Conservation (phyloP, 2,329 filamentous ascomycete genomes). For the Ophiognomonia clavigignenti-juglandacearum region DNA sequence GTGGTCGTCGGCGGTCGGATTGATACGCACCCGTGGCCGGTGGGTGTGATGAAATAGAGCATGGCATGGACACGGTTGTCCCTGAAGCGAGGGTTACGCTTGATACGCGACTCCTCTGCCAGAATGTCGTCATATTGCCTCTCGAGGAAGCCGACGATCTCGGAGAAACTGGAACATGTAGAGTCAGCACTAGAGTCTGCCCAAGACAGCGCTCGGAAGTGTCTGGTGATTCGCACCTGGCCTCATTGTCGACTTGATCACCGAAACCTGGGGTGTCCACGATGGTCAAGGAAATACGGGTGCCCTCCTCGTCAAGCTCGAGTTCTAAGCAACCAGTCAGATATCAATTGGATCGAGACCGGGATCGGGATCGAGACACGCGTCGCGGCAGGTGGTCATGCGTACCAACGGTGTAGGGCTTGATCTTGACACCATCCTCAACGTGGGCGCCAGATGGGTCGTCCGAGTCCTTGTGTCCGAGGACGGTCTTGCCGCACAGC, state of each 20-base stretch:
- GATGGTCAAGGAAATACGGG: slow-evolving; percentile 94
- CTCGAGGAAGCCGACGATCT: slow-evolving; percentile 98
- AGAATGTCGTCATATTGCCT: slow-evolving; percentile 99
- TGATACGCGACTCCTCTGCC: slow-evolving; percentile 98
- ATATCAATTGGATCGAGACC: slow-evolving; percentile 19
- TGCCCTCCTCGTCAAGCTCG: slow-evolving; percentile 96
- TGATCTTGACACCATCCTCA: slow-evolving; percentile 97
- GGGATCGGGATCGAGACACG: no score
- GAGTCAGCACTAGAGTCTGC: not conserved
- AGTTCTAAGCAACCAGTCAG: slow-evolving; percentile 55
- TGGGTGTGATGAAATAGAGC: slow-evolving; percentile 99
- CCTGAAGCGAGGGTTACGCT: slow-evolving; percentile 99
- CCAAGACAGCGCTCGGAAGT: not conserved
- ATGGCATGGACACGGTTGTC: slow-evolving; percentile 98
- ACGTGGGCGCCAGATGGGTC: slow-evolving; percentile 83
- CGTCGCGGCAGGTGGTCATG: slow-evolving; percentile 20
- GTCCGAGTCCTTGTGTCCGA: slow-evolving; percentile 87
- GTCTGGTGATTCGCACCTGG: slow-evolving; percentile 61
- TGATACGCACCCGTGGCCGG: slow-evolving; percentile 74
- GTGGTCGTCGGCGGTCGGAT: slow-evolving; percentile 1
- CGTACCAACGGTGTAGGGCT: slow-evolving; percentile 94
- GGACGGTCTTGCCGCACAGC: slow-evolving; percentile 90
- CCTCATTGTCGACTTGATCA: slow-evolving; percentile 98
- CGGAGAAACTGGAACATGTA: slow-evolving; percentile 66
- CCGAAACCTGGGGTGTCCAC: slow-evolving; percentile 98